phyloP scores from a whole-genome alignment of 371 early-diverging fungal genomes.

The Apophysomyces ossiformis region DNA sequence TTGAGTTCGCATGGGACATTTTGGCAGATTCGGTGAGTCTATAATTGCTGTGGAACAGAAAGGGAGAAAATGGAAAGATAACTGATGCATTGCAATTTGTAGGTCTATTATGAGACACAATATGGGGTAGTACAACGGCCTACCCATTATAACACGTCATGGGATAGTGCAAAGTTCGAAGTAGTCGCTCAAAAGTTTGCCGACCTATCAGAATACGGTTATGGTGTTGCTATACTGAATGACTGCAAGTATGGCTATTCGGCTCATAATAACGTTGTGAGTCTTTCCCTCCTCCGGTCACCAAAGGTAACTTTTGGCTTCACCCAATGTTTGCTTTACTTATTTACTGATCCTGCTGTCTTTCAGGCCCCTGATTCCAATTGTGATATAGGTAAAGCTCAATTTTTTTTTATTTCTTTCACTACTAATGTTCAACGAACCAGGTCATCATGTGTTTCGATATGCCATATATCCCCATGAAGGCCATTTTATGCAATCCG shows the following conservation, averaged over 20 bases:
- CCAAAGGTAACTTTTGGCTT: slow-evolving; percentile 63
- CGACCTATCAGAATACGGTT: slow-evolving; percentile 89
- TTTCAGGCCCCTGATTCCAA: slow-evolving; percentile 31
- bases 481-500: slow-evolving; percentile 78
- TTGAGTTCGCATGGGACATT: slow-evolving; percentile 88
- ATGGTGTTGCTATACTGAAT: slow-evolving; percentile 88
- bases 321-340: neutral
- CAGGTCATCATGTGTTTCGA: slow-evolving; percentile 69
- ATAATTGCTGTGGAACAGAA: neutral
- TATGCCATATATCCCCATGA: slow-evolving; percentile 90
- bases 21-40: slow-evolving; percentile 58
- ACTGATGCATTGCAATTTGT: neutral
- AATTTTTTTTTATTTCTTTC: neutral
- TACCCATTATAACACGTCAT: slow-evolving; percentile 90
- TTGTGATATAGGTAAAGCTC: slow-evolving; percentile 48
- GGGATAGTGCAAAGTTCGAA: slow-evolving; percentile 94
- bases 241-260: slow-evolving; percentile 91
- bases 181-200: slow-evolving; percentile 95
- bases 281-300: slow-evolving; percentile 82
- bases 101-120: slow-evolving; percentile 91
- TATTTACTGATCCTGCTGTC: neutral
- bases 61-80: neutral
- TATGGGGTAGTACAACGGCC: slow-evolving; percentile 89
- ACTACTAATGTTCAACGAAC: neutral
- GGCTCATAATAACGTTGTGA: slow-evolving; percentile 76